Evolutionary conservation across 2,329 filamentous ascomycete genomes (phyloP).

Genomic region (Fusarium sp.): DNA sequence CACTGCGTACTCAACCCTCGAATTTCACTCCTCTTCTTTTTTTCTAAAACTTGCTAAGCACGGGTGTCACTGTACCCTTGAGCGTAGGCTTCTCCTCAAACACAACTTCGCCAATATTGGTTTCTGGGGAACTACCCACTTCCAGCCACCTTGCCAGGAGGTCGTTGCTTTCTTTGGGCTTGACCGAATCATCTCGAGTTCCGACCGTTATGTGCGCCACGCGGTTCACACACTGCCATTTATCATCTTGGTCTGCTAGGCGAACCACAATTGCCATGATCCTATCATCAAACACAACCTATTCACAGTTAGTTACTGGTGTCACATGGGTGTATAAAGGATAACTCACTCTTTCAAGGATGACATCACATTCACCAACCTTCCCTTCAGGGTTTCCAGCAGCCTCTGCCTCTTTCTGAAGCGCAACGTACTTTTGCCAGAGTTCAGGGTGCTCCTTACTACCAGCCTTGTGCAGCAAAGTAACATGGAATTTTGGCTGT

Average conservation of each 20-base stretch:
- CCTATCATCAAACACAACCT: conserved; percentile 84
- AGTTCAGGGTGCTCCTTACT: conserved; percentile 72
- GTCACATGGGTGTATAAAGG: background rate
- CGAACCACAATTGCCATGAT: conserved; percentile 94
- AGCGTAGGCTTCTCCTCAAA: conserved; percentile 63
- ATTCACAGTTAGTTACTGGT: conserved; percentile 39
- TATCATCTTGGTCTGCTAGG: conserved; percentile 67
- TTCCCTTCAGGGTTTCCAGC: conserved; percentile 46
- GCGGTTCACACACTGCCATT: conserved; percentile 79
- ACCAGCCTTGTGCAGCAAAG: conserved; percentile 84
- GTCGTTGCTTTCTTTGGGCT: conserved; percentile 95
- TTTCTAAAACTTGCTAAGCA: conserved; percentile 59
- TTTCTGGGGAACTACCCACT: conserved; percentile 58
- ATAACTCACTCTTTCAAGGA: conserved; percentile 68
- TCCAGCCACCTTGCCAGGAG: conserved; percentile 81
- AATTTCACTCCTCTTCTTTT: background rate
- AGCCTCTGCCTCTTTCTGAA: conserved; percentile 63
- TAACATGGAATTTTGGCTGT: conserved; percentile 92
- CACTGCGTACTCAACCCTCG: background rate
- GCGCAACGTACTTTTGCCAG: conserved; percentile 79
- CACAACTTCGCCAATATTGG: conserved; percentile 61
- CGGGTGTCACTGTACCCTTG: conserved; percentile 61
- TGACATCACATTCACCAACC: conserved; percentile 74
- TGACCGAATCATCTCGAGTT: conserved; percentile 78
- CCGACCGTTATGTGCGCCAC: conserved; percentile 92